Percentiles rank a stretch among this genome's conserved stretches.
phyloP scores from a whole-genome alignment of 257 asterid genomes.

The Haberlea rhodopensis region DNA sequence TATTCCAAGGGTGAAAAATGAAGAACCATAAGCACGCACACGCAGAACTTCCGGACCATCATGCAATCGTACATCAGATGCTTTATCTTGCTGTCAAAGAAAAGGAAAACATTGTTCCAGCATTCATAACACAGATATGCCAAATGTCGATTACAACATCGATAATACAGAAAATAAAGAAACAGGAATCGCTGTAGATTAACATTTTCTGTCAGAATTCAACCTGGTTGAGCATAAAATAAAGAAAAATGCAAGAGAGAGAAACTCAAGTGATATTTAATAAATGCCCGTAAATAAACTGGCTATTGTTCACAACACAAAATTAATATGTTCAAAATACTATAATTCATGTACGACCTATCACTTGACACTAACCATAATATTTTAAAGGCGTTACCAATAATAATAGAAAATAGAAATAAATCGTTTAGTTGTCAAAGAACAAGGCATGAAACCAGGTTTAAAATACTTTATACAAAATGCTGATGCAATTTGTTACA shows the following conservation, averaged over 20 bases:
- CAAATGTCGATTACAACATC: not conserved
- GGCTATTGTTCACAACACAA: conserved; percentile 18
- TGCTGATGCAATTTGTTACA: not conserved
- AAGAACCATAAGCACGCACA: conserved; percentile 93
- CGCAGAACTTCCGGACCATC: conserved; percentile 73
- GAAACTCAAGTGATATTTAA: conserved; percentile 1
- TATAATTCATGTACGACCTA: not conserved
- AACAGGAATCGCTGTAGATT: not conserved
- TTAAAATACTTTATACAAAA: not conserved
- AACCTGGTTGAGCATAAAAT: conserved; percentile 22
- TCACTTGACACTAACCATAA: not conserved
- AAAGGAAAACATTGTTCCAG: conserved; percentile 12
- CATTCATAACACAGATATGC: conserved; percentile 11
- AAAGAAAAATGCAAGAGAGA: conserved; percentile 10
- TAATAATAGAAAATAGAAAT: not conserved
- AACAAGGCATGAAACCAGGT: conserved; percentile 7
- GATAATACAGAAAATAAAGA: conserved; percentile 16
- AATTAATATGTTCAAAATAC: conserved; percentile 2
- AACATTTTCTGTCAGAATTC: conserved; percentile 9
- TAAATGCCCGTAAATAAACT: conserved; percentile 4
- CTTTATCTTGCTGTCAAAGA: conserved; percentile 46
- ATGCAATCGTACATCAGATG: conserved; percentile 45
- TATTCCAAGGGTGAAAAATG: conserved; percentile 94
- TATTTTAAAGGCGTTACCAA: not conserved
- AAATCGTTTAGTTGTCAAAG: not conserved